Percentiles rank a stretch among this genome's conserved stretches.
Conservation (phyloP, 2,329 filamentous ascomycete species). For the Fusarium longipes region DNA sequence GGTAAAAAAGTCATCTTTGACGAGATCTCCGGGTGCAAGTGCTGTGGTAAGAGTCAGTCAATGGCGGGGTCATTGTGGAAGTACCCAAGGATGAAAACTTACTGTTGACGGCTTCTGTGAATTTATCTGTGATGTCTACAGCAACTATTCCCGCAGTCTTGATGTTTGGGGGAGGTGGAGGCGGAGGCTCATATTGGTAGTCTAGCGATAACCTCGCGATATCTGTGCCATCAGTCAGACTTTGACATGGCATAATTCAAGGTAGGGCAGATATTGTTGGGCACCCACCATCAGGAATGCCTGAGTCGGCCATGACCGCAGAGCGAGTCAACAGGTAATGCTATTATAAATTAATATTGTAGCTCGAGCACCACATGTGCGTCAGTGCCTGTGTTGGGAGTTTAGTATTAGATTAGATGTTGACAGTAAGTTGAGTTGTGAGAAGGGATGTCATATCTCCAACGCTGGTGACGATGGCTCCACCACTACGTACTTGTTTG, state of each 20-base stretch:
- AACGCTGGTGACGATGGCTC: slow-evolving; percentile 25
- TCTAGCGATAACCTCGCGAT: slow-evolving; percentile 57
- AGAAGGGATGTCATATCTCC: slow-evolving; percentile 27
- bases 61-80: slow-evolving; percentile 22
- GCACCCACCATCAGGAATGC: slow-evolving; percentile 52
- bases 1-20: slow-evolving; percentile 95
- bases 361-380: background rate
- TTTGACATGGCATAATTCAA: slow-evolving; percentile 25
- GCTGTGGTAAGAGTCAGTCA: slow-evolving; percentile 60
- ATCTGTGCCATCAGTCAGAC: slow-evolving; percentile 51
- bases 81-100: slow-evolving; percentile 39
- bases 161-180: slow-evolving; percentile 54
- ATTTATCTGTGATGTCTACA: slow-evolving; percentile 68
- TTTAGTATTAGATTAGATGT: slow-evolving; percentile 27
- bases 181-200: slow-evolving; percentile 47
- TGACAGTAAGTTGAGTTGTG: slow-evolving; percentile 13
- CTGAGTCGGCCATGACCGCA: slow-evolving; percentile 52
- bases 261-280: slow-evolving; percentile 14
- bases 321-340: slow-evolving; percentile 10
- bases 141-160: slow-evolving; percentile 63
- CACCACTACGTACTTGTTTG: slow-evolving; percentile 26
- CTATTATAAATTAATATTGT: slow-evolving; percentile 29
- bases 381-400: background rate
- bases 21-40: slow-evolving; percentile 80
- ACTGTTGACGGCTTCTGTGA: slow-evolving; percentile 66